Evolutionary conservation across 805 yeast species (phyloP).

Genomic region (Yamadazyma insecticola): DNA sequence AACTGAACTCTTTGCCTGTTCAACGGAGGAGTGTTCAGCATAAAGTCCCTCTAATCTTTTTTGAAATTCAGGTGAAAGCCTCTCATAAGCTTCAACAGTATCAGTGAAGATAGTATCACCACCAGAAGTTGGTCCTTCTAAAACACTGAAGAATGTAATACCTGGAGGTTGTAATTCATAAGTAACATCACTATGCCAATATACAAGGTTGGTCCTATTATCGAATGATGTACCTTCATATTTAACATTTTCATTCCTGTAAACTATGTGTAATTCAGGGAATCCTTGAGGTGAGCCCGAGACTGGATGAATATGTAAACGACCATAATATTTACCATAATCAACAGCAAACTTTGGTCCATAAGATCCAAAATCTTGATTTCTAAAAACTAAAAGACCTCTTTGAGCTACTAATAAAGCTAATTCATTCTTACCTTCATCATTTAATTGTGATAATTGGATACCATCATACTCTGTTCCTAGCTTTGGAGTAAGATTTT

Average conservation of each 20-base stretch:
- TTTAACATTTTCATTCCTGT: slow-evolving; percentile 16
- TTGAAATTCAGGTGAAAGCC: slow-evolving; percentile 35
- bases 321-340: slow-evolving; percentile 31
- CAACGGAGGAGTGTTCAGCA: slow-evolving; percentile 33
- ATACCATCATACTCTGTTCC: slow-evolving; percentile 64
- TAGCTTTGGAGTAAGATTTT: slow-evolving; percentile 57
- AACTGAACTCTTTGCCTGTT: slow-evolving; percentile 27
- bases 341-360: slow-evolving; percentile 30
- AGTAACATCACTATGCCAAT: slow-evolving; percentile 35
- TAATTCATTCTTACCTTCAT: slow-evolving; percentile 59
- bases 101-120: slow-evolving; percentile 39
- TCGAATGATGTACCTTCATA: slow-evolving; percentile 11
- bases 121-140: slow-evolving; percentile 36
- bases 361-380: slow-evolving; percentile 53
- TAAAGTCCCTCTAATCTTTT: slow-evolving; percentile 30
- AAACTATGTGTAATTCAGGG: slow-evolving; percentile 27
- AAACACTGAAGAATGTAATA: slow-evolving; percentile 30
- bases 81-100: slow-evolving; percentile 35
- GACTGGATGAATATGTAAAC: slow-evolving; percentile 44
- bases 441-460: slow-evolving; percentile 50
- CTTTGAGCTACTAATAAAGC: slow-evolving; percentile 63
- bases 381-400: slow-evolving; percentile 62
- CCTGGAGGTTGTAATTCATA: slow-evolving; percentile 41
- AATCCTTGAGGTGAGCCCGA: slow-evolving; percentile 30
- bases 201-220: slow-evolving; percentile 22